Percentiles rank a stretch among this genome's conserved stretches.
These are phyloP conservation scores for Verticillium dahliae DNA, from an alignment of 2,329 filamentous ascomycete species.

Conservation along the genomic window DNA sequence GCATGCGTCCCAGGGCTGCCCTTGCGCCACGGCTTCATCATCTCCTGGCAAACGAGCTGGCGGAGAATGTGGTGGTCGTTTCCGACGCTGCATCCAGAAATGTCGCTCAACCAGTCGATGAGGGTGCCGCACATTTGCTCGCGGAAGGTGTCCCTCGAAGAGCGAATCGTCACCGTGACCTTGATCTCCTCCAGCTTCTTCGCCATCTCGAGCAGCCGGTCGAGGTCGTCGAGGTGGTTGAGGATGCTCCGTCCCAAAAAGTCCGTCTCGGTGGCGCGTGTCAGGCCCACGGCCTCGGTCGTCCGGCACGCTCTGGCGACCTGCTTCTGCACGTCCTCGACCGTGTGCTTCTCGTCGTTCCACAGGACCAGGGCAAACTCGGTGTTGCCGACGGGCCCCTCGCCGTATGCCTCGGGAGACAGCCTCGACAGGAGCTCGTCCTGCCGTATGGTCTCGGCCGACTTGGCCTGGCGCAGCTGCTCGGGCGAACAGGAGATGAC, in stretches of 20 bases:
- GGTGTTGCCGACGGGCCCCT: slow-evolving; percentile 56
- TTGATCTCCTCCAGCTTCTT: slow-evolving; percentile 91
- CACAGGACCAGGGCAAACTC: slow-evolving; percentile 85
- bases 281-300: slow-evolving; percentile 58
- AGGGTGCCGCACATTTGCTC: slow-evolving; percentile 99
- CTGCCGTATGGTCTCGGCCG: slow-evolving; percentile 68
- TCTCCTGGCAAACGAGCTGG: slow-evolving; percentile 80
- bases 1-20: slow-evolving; percentile 80
- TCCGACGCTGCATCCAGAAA: slow-evolving; percentile 81
- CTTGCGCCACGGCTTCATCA: slow-evolving; percentile 79
- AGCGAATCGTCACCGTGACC: slow-evolving; percentile 90
- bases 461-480: slow-evolving; percentile 81
- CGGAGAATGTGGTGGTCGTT: slow-evolving; percentile 73
- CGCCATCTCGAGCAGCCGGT: slow-evolving; percentile 68
- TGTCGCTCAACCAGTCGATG: slow-evolving; percentile 92
- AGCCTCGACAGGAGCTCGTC: slow-evolving; percentile 80
- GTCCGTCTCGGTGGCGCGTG: slow-evolving; percentile 82
- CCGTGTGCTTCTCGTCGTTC: slow-evolving; percentile 99
- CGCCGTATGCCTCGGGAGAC: slow-evolving; percentile 63
- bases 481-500: slow-evolving; percentile 97
- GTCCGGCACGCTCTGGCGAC: slow-evolving; percentile 83
- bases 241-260: slow-evolving; percentile 81
- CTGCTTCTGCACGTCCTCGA: slow-evolving; percentile 83
- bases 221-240: slow-evolving; percentile 66
- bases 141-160: slow-evolving; percentile 87